Conservation (phyloP, 2,329 filamentous ascomycete species). For the Talaromyces amestolkiae region DNA sequence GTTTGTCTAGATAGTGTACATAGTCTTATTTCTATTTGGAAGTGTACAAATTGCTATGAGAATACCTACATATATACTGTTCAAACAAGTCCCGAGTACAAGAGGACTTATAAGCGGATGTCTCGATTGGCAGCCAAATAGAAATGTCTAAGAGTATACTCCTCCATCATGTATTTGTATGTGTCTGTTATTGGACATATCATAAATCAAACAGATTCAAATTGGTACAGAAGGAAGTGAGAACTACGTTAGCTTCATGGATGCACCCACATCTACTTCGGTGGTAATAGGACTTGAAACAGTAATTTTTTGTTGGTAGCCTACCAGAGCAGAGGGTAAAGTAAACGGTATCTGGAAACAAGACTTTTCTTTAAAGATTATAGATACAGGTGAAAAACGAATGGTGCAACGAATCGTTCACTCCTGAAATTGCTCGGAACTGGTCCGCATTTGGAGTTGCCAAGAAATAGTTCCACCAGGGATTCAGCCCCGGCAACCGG, state of each 20-base stretch:
- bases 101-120: neutral
- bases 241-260: neutral
- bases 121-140: neutral
- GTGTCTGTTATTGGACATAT: neutral
- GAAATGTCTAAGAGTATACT: neutral
- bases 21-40: neutral
- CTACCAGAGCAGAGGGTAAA: too few species aligned
- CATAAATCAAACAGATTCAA: neutral
- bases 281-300: too few species aligned
- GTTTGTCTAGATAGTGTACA: neutral
- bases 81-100: neutral
- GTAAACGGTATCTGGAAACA: too few species aligned
- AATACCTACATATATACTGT: neutral
- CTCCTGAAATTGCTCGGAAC: too few species aligned
- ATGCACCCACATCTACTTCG: neutral
- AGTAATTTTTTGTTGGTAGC: too few species aligned
- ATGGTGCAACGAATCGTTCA: too few species aligned
- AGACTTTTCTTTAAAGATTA: too few species aligned
- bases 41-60: neutral
- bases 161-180: neutral
- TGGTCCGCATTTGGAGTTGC: too few species aligned
- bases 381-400: too few species aligned
- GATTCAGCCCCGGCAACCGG: neutral
- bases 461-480: too few species aligned
- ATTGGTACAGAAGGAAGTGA: neutral